These are phyloP conservation scores for Citeromyces matritensis DNA, from an alignment of 805 yeast species.

Conservation along the genomic window DNA sequence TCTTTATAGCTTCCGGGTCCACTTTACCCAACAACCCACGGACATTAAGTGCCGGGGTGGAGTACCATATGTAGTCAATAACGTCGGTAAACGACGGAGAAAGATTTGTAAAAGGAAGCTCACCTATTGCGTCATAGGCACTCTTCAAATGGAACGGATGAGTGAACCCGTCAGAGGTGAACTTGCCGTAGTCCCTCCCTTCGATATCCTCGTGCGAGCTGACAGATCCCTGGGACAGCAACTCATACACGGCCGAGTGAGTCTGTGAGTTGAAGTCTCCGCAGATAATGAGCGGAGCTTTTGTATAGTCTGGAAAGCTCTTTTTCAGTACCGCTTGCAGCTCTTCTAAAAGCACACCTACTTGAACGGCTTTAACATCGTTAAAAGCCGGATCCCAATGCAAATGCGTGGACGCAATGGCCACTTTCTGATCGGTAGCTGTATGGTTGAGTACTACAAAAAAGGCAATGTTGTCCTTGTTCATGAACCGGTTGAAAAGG, in stretches of 20 bases:
- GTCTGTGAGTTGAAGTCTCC: conserved; percentile 91
- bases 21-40: conserved; percentile 77
- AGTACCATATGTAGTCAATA: conserved; percentile 93
- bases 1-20: conserved; percentile 61
- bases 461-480: conserved; percentile 85
- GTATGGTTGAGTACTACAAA: conserved; percentile 61
- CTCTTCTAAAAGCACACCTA: conserved; percentile 82
- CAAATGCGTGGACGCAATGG: conserved; percentile 82
- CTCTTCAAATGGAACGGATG: conserved; percentile 75
- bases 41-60: conserved; percentile 67
- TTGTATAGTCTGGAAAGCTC: conserved; percentile 31
- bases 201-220: conserved; percentile 66
- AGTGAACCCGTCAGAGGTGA: conserved; percentile 76
- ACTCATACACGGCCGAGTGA: conserved; percentile 84
- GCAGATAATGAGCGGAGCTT: conserved; percentile 69
- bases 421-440: conserved; percentile 54
- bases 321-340: conserved; percentile 48
- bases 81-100: conserved; percentile 89
- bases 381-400: conserved; percentile 97
- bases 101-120: conserved; percentile 86
- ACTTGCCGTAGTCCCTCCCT: conserved; percentile 82
- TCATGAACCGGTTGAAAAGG: conserved; percentile 89
- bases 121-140: conserved; percentile 74
- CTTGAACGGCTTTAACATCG: conserved; percentile 94
- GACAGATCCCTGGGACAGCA: conserved; percentile 72